Percentiles rank a stretch among this genome's conserved stretches.
Evolutionary conservation across 208 protist genomes (phyloP).

Genomic region (Tritrichomonas musculus): DNA sequence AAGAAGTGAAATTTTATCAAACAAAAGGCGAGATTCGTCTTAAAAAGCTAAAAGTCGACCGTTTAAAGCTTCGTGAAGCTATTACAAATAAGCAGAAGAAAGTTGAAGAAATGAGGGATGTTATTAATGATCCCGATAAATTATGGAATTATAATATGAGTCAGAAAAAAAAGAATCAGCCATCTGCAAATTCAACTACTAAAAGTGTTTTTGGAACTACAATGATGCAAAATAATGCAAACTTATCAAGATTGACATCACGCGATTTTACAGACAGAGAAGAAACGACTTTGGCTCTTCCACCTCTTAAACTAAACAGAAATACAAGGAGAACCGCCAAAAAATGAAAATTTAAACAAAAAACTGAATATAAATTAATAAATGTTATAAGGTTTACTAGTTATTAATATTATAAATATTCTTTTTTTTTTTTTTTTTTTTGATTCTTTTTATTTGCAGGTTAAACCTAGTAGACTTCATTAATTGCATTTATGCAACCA

Average conservation of each 20-base stretch:
- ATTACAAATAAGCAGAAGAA: not conserved
- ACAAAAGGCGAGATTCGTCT: not conserved
- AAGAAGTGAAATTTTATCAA: not conserved
- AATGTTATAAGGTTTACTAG: too few relatives aligned
- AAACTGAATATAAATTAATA: too few relatives aligned
- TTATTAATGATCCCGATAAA: not conserved
- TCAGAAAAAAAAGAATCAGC: not conserved
- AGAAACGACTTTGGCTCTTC: not conserved
- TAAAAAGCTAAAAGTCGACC: not conserved
- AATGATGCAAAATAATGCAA: not conserved
- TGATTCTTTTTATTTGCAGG: too few relatives aligned
- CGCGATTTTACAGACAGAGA: not conserved
- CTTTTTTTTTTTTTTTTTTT: too few relatives aligned
- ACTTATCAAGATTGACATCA: not conserved
- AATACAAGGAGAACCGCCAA: not conserved
- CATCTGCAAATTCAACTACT: not conserved
- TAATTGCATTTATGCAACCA: too few relatives aligned
- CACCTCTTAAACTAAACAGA: not conserved
- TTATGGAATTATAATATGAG: not conserved
- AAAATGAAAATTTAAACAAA: too few relatives aligned
- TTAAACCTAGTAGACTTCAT: too few relatives aligned
- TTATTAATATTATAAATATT: too few relatives aligned
- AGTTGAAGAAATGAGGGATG: not conserved
- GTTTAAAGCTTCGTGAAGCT: not conserved
- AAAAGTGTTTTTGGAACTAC: not conserved